phyloP scores from a whole-genome alignment of 1,139 yeast genomes.

The Yamadazyma sp. region DNA sequence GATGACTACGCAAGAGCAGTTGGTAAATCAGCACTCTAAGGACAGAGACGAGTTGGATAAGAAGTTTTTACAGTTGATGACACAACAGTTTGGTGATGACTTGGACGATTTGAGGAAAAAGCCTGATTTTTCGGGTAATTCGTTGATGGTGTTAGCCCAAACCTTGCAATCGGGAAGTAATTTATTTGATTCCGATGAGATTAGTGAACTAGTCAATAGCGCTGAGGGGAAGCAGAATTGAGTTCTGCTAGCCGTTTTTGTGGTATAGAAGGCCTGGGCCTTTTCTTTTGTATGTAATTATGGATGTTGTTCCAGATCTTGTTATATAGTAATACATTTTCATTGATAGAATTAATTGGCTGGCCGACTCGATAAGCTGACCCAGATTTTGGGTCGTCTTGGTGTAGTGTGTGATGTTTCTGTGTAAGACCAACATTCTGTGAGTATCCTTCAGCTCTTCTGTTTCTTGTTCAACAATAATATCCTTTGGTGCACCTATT shows the following conservation, averaged over 20 bases:
- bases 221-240: constrained; percentile 10
- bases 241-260: no score
- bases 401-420: no score
- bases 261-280: not conserved
- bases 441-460: no score
- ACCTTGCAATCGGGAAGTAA: constrained; percentile 65
- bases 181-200: constrained; percentile 58
- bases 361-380: no score
- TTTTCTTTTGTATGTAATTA: no score
- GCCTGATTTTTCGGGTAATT: constrained; percentile 60
- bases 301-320: not conserved
- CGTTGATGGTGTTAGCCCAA: constrained; percentile 62
- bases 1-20: constrained; percentile 22
- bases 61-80: constrained; percentile 56
- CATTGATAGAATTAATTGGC: not conserved
- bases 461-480: no score
- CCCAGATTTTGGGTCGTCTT: no score
- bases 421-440: no score
- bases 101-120: constrained; percentile 61
- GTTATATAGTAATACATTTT: not conserved
- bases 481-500: no score
- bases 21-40: constrained; percentile 19
- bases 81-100: constrained; percentile 61
- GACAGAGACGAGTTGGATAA: constrained; percentile 46
- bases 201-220: constrained; percentile 4